These are phyloP conservation scores for Curvularia verruculosa DNA, from an alignment of 2,329 filamentous ascomycete species.

Conservation along the genomic window DNA sequence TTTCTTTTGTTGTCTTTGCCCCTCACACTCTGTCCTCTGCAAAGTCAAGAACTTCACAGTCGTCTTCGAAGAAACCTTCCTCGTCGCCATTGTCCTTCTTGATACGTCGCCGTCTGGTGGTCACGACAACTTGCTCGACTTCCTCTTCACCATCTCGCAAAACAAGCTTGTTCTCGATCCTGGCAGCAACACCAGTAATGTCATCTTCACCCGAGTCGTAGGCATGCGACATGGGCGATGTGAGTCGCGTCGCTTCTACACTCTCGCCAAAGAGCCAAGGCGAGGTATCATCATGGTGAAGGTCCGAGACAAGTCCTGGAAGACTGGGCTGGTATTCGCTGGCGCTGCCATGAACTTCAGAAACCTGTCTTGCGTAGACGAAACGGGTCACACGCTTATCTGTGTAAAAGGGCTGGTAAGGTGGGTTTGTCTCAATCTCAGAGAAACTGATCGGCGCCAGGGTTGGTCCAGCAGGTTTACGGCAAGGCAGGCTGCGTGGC, in stretches of 20 bases:
- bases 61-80: conserved; percentile 84
- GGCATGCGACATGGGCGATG: conserved; percentile 42
- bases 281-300: conserved; percentile 44
- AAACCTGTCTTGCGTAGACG: conserved; percentile 59
- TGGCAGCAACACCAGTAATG: conserved; percentile 57
- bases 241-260: conserved; percentile 56
- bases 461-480: conserved; percentile 24
- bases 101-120: conserved; percentile 70
- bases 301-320: conserved; percentile 33
- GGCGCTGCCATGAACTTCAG: conserved; percentile 28
- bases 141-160: conserved; percentile 62
- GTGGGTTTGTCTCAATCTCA: conserved; percentile 93
- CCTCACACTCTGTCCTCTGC: conserved; percentile 62
- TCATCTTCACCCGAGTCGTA: conserved; percentile 48
- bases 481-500: conserved; percentile 38
- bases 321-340: conserved; percentile 31
- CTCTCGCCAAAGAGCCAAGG: conserved; percentile 62
- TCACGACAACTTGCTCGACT: conserved; percentile 80
- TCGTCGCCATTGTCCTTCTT: conserved; percentile 65
- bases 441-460: conserved; percentile 67
- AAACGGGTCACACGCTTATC: conserved; percentile 82
- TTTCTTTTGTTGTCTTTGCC: neutral
- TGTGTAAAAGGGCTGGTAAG: conserved; percentile 95
- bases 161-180: conserved; percentile 52
- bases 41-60: conserved; percentile 90